Percentiles rank a stretch among this genome's conserved stretches.
These are phyloP conservation scores for Thalassiosira delicatula DNA, from an alignment of 352 stramenopile species.

Conservation along the genomic window DNA sequence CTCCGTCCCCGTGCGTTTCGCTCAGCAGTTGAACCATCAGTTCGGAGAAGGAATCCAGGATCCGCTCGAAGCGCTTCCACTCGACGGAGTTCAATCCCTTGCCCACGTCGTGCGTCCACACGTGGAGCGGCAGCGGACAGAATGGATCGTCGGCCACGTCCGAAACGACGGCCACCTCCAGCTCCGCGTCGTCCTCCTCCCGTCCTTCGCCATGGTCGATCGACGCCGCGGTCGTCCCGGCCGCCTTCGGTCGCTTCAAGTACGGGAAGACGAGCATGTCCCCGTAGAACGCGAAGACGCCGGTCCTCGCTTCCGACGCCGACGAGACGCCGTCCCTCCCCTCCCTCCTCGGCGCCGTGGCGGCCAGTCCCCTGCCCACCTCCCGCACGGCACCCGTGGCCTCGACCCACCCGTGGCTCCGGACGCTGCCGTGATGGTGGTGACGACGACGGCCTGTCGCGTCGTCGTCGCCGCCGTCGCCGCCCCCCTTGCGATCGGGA, in stretches of 20 bases:
- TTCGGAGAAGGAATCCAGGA: constrained; percentile 57
- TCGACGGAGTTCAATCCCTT: constrained; percentile 33
- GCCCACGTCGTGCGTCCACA: constrained; percentile 68
- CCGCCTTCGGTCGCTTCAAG: constrained; percentile 38
- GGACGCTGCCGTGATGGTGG: constrained; percentile 52
- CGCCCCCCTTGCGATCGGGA: constrained; percentile 30
- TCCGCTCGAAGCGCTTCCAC: constrained; percentile 46
- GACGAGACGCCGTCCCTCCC: constrained; percentile 1
- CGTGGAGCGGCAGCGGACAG: constrained; percentile 66
- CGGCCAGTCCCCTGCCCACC: constrained; percentile 26
- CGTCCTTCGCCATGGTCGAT: constrained; percentile 7
- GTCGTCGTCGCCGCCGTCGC: no score
- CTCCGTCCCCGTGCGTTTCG: no score
- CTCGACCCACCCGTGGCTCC: constrained; percentile 53
- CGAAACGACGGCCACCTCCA: constrained; percentile 65
- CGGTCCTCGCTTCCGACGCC: constrained; percentile 36
- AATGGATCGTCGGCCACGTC: constrained; percentile 80
- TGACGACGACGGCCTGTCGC: constrained; percentile 32
- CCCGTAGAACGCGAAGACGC: constrained; percentile 63
- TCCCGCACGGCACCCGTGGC: constrained; percentile 39
- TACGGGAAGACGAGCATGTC: constrained; percentile 65
- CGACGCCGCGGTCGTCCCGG: no score
- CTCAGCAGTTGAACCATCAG: constrained; percentile 52
- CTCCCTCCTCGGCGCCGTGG: constrained; percentile 16
- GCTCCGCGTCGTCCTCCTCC: constrained; percentile 44